Conservation (phyloP, 768 basidiomycete genomes). For the Psilocybe tampanensis region DNA sequence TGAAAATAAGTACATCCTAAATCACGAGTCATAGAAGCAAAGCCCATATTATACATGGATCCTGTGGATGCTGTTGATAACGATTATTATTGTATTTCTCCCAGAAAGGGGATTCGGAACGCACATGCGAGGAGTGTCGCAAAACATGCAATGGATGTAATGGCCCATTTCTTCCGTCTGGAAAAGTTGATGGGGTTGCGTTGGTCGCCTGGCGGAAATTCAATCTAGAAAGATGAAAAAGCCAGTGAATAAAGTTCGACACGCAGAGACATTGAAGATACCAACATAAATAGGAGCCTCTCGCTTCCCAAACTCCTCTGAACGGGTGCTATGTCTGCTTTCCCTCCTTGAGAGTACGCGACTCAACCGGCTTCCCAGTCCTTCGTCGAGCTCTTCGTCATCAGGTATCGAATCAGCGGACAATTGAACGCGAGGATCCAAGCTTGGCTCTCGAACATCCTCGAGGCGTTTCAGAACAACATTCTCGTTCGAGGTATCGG, state of each 20-base stretch:
- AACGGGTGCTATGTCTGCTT: constrained; percentile 1
- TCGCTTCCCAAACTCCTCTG: constrained; percentile 13
- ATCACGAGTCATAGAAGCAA: constrained; percentile 56
- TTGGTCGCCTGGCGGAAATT: constrained; percentile 26
- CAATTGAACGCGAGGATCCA: constrained; percentile 40
- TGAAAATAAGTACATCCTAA: constrained; percentile 46
- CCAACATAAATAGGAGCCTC: constrained; percentile 24
- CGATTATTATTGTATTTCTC: neutral
- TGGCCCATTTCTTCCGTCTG: constrained; percentile 43
- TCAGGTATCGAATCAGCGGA: constrained; percentile 26
- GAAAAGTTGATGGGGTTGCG: constrained; percentile 43
- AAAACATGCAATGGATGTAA: constrained; percentile 48
- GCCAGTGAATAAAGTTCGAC: too few species aligned
- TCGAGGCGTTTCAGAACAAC: constrained; percentile 30
- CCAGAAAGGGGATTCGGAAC: constrained; percentile 21
- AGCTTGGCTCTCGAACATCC: constrained; percentile 31
- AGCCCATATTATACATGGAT: constrained; percentile 58
- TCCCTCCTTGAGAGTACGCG: constrained; percentile 27
- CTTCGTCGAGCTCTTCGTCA: constrained; percentile 34
- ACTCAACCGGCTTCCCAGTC: constrained; percentile 31
- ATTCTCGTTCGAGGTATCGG: constrained; percentile 18
- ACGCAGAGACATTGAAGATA: too few species aligned
- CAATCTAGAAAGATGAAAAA: constrained; percentile 18
- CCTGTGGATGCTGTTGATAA: constrained; percentile 46
- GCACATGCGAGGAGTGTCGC: constrained; percentile 51